Base-by-base conservation (phyloP, 768 basidiomycete species). In the Sutorius australiensis region DNA sequence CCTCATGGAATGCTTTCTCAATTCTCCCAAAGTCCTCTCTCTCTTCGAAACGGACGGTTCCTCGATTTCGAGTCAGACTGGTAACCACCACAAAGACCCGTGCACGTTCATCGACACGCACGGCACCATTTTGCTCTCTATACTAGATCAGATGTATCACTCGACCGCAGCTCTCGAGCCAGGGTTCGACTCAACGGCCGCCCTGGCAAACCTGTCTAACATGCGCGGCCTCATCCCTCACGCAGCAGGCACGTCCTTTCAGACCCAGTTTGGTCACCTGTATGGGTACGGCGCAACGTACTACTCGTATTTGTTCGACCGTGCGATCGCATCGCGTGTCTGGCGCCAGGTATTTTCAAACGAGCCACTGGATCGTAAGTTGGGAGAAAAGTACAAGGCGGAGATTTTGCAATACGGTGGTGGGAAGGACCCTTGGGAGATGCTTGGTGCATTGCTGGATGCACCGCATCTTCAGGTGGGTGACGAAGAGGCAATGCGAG, bases 271-370 rank as follows among this genome's bases (percentile, higher is more conserved):
- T 59, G 89, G 91, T 0, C 97, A 99, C 67, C 73, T 99, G 6
- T 95, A 88, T 63, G 93, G 95, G 3, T 99, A 99, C 61, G 95
- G 95, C 6, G 94, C 95, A 13, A 97, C 93, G 0, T 99, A 99
- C 67, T 99, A 99, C 63, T 94, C 93, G 3, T 99, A 99, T 66
- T 78, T 98, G 12, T 95, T 99, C 59, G 97, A 98, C 60, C 84
- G 95, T 5, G 93, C 93, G 5, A 97, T 99, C 54, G 95, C 97
- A 0, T 89, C 89, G 6, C 80, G 88, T n/a, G 86, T 98, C 0
- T 99, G 92, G 89, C 69, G 74, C 10, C 79, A 82, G 10, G 73
- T 95, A 0, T 98, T 98, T 62, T 72, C 75, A 9, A 55, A 60
- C 0, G 77, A 89, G 40, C 89, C 92, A 0, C 69, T 98, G 14